A percentile compares a stretch with the other conserved stretches of the same genome.
Conservation (phyloP, 1,284 basidiomycete genomes). For the Peniophora sp. region DNA sequence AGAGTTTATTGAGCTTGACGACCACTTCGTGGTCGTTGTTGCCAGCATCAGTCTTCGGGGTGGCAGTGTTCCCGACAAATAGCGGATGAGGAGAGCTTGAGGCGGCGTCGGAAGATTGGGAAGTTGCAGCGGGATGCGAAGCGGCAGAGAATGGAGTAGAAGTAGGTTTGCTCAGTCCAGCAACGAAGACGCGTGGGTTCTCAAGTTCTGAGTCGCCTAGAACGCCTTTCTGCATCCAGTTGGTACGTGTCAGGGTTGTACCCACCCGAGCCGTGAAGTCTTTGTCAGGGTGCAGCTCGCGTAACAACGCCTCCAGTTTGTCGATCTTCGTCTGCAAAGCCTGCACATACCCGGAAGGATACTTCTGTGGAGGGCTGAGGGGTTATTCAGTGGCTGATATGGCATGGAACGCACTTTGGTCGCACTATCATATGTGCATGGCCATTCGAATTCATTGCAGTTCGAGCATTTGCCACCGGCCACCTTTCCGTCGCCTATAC, state of each 20-base stretch:
- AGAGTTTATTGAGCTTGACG: conserved; percentile 3
- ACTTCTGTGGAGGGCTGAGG: conserved; percentile 81
- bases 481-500: conserved; percentile 27
- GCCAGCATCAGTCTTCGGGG: neutral
- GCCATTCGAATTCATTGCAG: conserved; percentile 60
- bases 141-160: neutral
- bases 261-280: neutral
- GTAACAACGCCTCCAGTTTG: conserved; percentile 58
- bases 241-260: neutral
- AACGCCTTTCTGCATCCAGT: neutral
- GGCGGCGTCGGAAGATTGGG: neutral
- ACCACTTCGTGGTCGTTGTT: neutral
- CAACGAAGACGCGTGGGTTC: neutral
- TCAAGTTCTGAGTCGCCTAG: neutral
- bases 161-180: neutral
- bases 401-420: conserved; percentile 44
- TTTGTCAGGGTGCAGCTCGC: neutral
- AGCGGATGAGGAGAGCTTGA: conserved; percentile 1
- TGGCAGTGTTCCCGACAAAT: conserved; percentile 9
- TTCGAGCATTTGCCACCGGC: conserved; percentile 66
- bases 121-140: neutral
- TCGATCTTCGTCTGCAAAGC: conserved; percentile 60
- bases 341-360: conserved; percentile 51
- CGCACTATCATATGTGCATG: conserved; percentile 71
- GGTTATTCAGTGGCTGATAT: conserved; percentile 16